Evolutionary conservation across 176 grass and related monocot species (phyloP), one percentile per base, ranked within the genome.

Genomic region (Carex scoparia): DNA sequence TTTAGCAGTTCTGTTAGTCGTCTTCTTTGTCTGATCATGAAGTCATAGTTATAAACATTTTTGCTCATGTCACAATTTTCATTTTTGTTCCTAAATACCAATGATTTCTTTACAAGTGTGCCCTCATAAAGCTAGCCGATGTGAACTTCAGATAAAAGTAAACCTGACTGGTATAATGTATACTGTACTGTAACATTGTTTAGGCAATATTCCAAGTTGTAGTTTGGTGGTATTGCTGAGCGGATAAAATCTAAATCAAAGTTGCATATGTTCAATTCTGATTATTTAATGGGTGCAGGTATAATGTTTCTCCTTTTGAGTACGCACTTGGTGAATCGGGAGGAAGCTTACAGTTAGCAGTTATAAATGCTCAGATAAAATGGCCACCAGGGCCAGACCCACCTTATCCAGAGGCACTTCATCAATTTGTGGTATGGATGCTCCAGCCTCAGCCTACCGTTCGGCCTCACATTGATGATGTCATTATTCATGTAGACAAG

Each of bases 311-410:
- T 69, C 97, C 97, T 40, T 99, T 99, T 54, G 91, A 96, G 74
- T 92, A 96, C 44, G 91, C 81, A 42, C 85, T 95, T 31, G 90
- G 88, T 75, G 97, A 99, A 84, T 93, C 91, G 46, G 91, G 90
- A 88, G 97, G 93, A 76, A 99, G 97, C 74, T 85, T 99, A 85
- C 97, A 99, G 57, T 86, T 99, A 85, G 91, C 97, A 30, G 86
- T 96, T 58, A 84, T 94, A 74, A 96, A 99, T n/a, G 85, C 84
- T 1, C 91, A 95, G 51, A 80, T 99, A 87, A 99, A 99, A 84
- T 99, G 93, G 93, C 91, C 97, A 44, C 62, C 69, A 11, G 86
- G 84, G 65, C 91, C 93, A n/a, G 85, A 57, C 23, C 81, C 87
- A 81, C 87, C 93, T 62, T 99, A 91, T 65, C 93, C 93, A 3